Base-by-base conservation (phyloP, 1,284 basidiomycete species). In the Boletellus deceptivus region DNA sequence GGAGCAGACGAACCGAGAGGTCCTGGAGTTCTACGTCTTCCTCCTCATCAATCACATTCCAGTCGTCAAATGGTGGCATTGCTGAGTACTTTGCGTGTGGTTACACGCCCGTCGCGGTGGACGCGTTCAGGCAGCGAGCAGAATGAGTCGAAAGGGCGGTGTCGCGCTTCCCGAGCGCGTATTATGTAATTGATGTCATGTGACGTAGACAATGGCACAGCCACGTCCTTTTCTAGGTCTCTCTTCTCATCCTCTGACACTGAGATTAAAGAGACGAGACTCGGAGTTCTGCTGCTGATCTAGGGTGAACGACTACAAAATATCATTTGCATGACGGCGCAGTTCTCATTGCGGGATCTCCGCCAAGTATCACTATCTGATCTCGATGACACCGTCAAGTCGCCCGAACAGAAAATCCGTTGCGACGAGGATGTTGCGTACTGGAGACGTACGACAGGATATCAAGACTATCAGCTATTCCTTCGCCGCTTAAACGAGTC, bases 21-120 rank as follows among this genome's bases (percentile, higher is more conserved):
- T 91, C 86, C 60, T 88, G 85, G 6, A 91, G 65, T 55, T 91
- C 89, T 22, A 88, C 84, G 2, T 91, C 87, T 14, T 90, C 88
- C 7, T 89, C 86, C 1, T 88, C 84, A 5, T 86, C 85, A 22
- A 85, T 61, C 48, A 72, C 79, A 61, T 86, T 88, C 87, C 87
- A 90, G 49, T 88, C 84, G 36, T 89, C 84, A 52, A 81, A 89
- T 0, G 76, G 73, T 0, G 81, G 69, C 81, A 83, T 83, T 1
- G 0, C 34, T 22, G 3, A 2, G 25, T 31, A 31, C 9, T 8
- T 31, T 31, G 29, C 9, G 3, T 31, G 29, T 31, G 0, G 18
- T 3, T 37, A 22, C 0, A 18, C 6, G 34, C 18, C 6, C 0
- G 40, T 42, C 6, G 48, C 14, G 8, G 24, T 3, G 11, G 6